These are phyloP conservation scores for Lactifluus hygrophoroides DNA, from an alignment of 768 basidiomycete genomes.

Conservation along the genomic window DNA sequence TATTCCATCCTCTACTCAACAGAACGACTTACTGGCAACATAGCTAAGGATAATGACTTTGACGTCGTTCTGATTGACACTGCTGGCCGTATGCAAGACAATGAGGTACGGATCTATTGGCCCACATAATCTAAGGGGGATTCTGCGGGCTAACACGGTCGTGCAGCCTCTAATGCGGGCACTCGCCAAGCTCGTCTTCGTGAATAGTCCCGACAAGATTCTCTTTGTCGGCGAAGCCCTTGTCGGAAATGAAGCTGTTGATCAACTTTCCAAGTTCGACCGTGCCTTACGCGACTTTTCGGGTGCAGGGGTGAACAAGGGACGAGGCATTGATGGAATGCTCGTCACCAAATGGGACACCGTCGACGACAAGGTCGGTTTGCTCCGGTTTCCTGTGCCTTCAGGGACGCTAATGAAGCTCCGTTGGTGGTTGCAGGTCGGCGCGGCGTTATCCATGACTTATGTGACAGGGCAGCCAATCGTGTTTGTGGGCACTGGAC, in stretches of 20 bases:
- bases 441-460: conserved; percentile 97
- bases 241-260: conserved; percentile 98
- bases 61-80: conserved; percentile 98
- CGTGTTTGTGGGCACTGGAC: conserved; percentile 95
- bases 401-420: not conserved
- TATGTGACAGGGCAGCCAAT: conserved; percentile 99
- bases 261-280: conserved; percentile 96
- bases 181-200: conserved; percentile 92
- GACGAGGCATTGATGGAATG: conserved; percentile 96
- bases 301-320: conserved; percentile 51
- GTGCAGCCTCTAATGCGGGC: conserved; percentile 90
- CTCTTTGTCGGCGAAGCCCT: conserved; percentile 97
- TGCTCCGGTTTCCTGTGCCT: not conserved
- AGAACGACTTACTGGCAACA: not conserved
- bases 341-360: conserved; percentile 99
- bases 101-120: conserved; percentile 54
- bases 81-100: conserved; percentile 98
- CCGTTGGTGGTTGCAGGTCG: conserved; percentile 51
- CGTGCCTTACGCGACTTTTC: conserved; percentile 90
- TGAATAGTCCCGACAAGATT: conserved; percentile 95
- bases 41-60: conserved; percentile 83
- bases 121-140: conserved; percentile 3
- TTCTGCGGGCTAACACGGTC: not conserved
- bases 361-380: conserved; percentile 84
- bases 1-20: not conserved